Conservation (phyloP, 169 alveolate genomes). For the Plasmodium cynomolgi region DNA sequence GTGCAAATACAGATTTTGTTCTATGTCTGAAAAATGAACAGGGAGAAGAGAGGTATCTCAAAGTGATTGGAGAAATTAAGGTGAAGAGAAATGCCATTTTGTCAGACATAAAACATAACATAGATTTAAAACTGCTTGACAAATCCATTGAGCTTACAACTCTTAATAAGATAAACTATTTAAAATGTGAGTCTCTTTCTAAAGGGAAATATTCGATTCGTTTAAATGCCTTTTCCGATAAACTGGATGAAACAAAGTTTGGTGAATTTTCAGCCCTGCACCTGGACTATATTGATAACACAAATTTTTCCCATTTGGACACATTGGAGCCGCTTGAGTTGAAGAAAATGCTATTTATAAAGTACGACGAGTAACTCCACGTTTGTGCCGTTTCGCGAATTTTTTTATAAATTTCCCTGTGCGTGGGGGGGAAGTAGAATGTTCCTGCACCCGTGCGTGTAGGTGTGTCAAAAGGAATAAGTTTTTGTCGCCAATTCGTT, state of each 20-base stretch:
- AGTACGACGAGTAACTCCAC: slow-evolving; percentile 18
- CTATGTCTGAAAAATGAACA: slow-evolving; percentile 57
- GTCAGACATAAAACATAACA: slow-evolving; percentile 50
- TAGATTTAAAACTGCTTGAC: slow-evolving; percentile 49
- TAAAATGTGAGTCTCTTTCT: slow-evolving; percentile 23
- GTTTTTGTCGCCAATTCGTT: neutral
- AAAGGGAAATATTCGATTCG: slow-evolving; percentile 32
- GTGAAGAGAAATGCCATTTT: slow-evolving; percentile 49
- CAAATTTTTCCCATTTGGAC: slow-evolving; percentile 54
- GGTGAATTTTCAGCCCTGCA: slow-evolving; percentile 65
- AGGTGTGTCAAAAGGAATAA: neutral
- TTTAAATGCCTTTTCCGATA: slow-evolving; percentile 71
- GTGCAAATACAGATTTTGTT: slow-evolving; percentile 33
- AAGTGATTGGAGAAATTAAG: slow-evolving; percentile 59
- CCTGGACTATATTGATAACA: slow-evolving; percentile 63
- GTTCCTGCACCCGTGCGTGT: neutral
- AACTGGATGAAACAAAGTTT: slow-evolving; percentile 59
- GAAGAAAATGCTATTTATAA: slow-evolving; percentile 62
- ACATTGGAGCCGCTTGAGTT: slow-evolving; percentile 42
- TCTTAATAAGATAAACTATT: slow-evolving; percentile 21
- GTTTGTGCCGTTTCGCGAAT: neutral
- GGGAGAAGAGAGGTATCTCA: slow-evolving; percentile 52
- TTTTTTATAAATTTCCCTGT: neutral
- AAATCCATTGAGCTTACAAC: slow-evolving; percentile 38
- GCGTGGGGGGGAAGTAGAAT: neutral